Base-by-base conservation (phyloP, 768 basidiomycete species). In the Mrakia gelida region DNA sequence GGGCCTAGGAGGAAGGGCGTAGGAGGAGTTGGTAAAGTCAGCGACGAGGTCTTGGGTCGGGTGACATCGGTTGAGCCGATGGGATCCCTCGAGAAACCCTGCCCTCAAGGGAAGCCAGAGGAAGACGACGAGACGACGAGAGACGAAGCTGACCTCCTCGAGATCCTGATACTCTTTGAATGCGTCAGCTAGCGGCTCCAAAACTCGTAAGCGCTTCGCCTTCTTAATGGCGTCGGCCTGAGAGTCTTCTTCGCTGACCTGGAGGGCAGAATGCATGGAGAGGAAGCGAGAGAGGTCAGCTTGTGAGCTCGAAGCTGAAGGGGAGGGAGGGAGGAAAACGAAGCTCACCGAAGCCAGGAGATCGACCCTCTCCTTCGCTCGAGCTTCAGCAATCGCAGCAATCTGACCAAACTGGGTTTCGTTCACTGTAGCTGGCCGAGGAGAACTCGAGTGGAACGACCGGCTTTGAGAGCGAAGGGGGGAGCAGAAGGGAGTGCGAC, bases 161-260 rank as follows among this genome's bases (percentile, higher is more conserved):
- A 88, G 87, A n/a, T 85, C 84, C 30, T 82, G 82, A 89, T 91
- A 93, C 32, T 86, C 83, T 41, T 88, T 84, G 92, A 93, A 95
- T 15, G 90, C 91, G 16, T 86, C 83, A 54, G 88, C 87, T 4
- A 95, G 85, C 2, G 89, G 87, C 80, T 92, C 91, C 18, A 90
- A 83, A 76, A 93, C 91, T 80, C 91, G 91, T 63, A 91, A 83
- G 34, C 88, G 87, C 79, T 89, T 90, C 0, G 91, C 87, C 15
- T 86, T 85, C 15, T 85, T 83, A 18, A 70, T 26, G 5, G 67
- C 5, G 2, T 41, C 38, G 3, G 67, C 45, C 23, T 18, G 34
- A 5, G 67, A 41, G 38, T 70, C 67, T 0, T 34, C 26, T 21
- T 70, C 41, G 41, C 67, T 70, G 34, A 70, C 38, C 67, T 70